Evolutionary conservation across 495 filamentous ascomycete genomes (phyloP).

Genomic region (Hyaloscypha variabilis): DNA sequence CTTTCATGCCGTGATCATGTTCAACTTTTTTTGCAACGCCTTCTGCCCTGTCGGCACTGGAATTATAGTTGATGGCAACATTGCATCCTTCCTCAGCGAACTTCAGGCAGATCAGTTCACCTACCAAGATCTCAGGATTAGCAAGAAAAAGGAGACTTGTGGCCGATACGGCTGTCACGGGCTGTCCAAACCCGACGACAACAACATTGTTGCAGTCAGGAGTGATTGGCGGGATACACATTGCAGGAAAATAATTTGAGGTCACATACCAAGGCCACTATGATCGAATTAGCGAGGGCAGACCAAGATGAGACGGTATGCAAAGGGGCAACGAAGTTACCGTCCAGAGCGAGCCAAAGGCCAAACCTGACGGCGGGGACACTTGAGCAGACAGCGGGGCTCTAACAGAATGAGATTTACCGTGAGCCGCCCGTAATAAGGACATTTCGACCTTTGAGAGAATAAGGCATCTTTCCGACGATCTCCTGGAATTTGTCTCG

Average conservation of each 20-base stretch:
- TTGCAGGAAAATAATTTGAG: not conserved
- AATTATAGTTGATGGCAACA: conserved; percentile 71
- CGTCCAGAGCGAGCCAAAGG: not conserved
- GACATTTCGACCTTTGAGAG: conserved; percentile 62
- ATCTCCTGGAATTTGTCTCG: not conserved
- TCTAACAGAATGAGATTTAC: too few relatives aligned
- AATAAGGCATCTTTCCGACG: conserved; percentile 55
- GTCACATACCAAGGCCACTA: not conserved
- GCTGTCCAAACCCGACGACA: not conserved
- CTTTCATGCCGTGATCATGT: conserved; percentile 56
- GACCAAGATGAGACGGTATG: not conserved
- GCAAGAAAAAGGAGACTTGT: not conserved
- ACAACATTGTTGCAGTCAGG: not conserved
- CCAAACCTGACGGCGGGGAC: too few relatives aligned
- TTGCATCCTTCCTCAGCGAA: conserved; percentile 70
- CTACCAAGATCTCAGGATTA: conserved; percentile 42
- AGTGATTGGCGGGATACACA: not conserved
- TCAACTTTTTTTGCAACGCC: conserved; percentile 54
- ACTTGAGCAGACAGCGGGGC: too few relatives aligned
- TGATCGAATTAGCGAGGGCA: not conserved
- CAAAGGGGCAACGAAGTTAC: not conserved
- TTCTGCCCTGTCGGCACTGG: conserved; percentile 54
- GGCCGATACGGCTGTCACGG: not conserved
- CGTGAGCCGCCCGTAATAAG: conserved; percentile 72
- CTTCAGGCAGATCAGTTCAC: conserved; percentile 61